Percentiles rank a stretch among this genome's conserved stretches.
phyloP scores from a whole-genome alignment of 768 basidiomycete species.

The Inosperma sp. region DNA sequence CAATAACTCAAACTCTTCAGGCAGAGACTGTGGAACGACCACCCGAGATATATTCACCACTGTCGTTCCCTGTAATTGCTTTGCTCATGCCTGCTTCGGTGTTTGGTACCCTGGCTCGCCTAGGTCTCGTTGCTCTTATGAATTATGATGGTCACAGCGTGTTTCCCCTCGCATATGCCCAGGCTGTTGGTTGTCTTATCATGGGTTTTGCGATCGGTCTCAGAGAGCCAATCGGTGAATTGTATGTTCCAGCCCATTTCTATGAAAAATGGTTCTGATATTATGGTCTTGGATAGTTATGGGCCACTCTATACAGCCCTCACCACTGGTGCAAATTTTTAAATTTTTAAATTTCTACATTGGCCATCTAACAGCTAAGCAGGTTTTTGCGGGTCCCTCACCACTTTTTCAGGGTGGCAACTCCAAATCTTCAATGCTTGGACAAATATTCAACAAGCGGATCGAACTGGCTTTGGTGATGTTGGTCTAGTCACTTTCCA shows the following conservation, averaged over 20 bases:
- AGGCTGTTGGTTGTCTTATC: slow-evolving; percentile 82
- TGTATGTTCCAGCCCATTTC: slow-evolving; percentile 47
- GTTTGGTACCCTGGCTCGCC: slow-evolving; percentile 75
- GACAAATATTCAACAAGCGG: slow-evolving; percentile 56
- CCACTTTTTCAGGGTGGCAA: slow-evolving; percentile 97
- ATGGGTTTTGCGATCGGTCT: slow-evolving; percentile 80
- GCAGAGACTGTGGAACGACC: slow-evolving; percentile 36
- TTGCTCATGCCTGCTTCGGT: slow-evolving; percentile 80
- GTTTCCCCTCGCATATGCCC: slow-evolving; percentile 80
- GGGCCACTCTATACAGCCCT: slow-evolving; percentile 83
- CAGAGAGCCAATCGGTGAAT: slow-evolving; percentile 66
- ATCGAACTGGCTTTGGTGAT: slow-evolving; percentile 63
- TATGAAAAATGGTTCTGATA: neutral
- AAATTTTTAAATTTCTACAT: neutral
- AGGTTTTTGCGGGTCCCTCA: slow-evolving; percentile 95
- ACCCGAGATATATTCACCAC: slow-evolving; percentile 42
- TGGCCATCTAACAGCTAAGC: slow-evolving; percentile 2
- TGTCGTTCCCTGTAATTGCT: slow-evolving; percentile 59
- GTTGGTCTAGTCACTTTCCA: slow-evolving; percentile 43
- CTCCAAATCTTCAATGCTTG: slow-evolving; percentile 82
- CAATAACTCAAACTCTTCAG: slow-evolving; percentile 14
- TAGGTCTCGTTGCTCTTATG: slow-evolving; percentile 72
- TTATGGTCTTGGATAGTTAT: slow-evolving; percentile 51
- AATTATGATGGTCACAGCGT: slow-evolving; percentile 72
- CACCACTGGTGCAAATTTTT: slow-evolving; percentile 61